A percentile compares a stretch with the other conserved stretches of the same genome.
Evolutionary conservation across 2,329 filamentous ascomycete species (phyloP).

Genomic region (Xenoacremonium recifei): DNA sequence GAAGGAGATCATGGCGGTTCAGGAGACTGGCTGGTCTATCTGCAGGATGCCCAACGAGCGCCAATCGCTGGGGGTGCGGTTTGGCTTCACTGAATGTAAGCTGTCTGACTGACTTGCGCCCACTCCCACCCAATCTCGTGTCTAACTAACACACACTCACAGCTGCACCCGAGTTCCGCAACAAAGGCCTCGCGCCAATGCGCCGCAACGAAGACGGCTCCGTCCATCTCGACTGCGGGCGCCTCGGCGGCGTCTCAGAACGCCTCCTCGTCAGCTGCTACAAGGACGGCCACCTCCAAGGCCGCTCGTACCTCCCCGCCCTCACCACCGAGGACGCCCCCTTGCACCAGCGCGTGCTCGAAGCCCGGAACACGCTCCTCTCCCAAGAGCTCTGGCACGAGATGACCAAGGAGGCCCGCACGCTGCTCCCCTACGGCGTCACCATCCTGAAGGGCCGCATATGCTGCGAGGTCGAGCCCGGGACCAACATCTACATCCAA

Average conservation of each 20-base stretch:
- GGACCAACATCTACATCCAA: constrained; percentile 61
- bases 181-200: constrained; percentile 79
- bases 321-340: constrained; percentile 51
- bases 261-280: constrained; percentile 68
- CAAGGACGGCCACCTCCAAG: constrained; percentile 55
- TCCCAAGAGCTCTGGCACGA: constrained; percentile 90
- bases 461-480: constrained; percentile 50
- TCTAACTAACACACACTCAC: constrained; percentile 24
- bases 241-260: constrained; percentile 49
- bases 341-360: constrained; percentile 67
- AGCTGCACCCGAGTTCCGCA: constrained; percentile 57
- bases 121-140: background rate
- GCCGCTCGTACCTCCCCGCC: constrained; percentile 51
- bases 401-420: constrained; percentile 76
- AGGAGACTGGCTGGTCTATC: constrained; percentile 82
- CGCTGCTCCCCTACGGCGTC: constrained; percentile 69
- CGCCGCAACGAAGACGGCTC: constrained; percentile 71
- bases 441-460: constrained; percentile 59
- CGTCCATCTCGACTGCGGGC: constrained; percentile 68
- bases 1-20: constrained; percentile 79
- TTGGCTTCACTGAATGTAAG: constrained; percentile 78
- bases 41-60: constrained; percentile 72
- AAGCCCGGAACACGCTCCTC: constrained; percentile 76
- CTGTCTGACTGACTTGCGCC: constrained; percentile 12
- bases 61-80: constrained; percentile 78